These are phyloP conservation scores for Ophiosphaerella korrae DNA, from an alignment of 2,329 filamentous ascomycete genomes.

Conservation along the genomic window DNA sequence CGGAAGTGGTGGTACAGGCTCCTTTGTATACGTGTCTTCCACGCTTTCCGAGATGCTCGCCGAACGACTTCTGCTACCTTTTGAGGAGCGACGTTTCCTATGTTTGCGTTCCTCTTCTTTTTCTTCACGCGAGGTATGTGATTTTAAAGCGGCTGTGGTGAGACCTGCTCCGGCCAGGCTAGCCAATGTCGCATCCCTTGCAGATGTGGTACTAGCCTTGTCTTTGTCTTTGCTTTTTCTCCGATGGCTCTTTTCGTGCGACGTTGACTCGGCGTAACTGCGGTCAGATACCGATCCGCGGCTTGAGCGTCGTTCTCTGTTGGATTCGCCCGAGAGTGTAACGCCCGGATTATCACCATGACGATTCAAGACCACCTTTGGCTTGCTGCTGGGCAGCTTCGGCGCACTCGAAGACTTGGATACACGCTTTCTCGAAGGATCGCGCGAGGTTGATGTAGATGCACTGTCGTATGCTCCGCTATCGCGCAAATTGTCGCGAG, in stretches of 20 bases:
- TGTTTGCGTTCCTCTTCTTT: conserved; percentile 50
- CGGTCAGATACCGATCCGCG: conserved; percentile 56
- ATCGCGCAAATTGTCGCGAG: conserved; percentile 26
- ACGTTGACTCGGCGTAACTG: conserved; percentile 40
- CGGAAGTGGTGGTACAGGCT: conserved; percentile 79
- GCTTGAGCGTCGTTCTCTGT: conserved; percentile 60
- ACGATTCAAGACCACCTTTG: conserved; percentile 64
- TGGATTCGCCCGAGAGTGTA: conserved; percentile 60
- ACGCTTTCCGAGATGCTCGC: conserved; percentile 59
- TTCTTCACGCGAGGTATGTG: conserved; percentile 67
- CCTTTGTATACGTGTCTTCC: conserved; percentile 56
- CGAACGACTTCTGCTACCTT: conserved; percentile 57
- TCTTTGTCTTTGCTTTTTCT: conserved; percentile 59
- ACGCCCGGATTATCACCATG: conserved; percentile 64
- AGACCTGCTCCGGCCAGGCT: conserved; percentile 60
- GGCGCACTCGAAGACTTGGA: conserved; percentile 67
- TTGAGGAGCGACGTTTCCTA: conserved; percentile 54
- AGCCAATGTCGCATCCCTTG: conserved; percentile 61
- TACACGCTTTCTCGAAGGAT: conserved; percentile 57
- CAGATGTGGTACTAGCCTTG: conserved; percentile 43
- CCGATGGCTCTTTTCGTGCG: conserved; percentile 57
- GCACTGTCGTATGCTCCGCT: conserved; percentile 56
- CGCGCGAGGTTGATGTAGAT: conserved; percentile 58
- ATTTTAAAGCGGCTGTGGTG: conserved; percentile 66
- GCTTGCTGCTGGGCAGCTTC: conserved; percentile 60